Base-by-base conservation (phyloP, 331 rosid species). In the Acacia pycnantha region DNA sequence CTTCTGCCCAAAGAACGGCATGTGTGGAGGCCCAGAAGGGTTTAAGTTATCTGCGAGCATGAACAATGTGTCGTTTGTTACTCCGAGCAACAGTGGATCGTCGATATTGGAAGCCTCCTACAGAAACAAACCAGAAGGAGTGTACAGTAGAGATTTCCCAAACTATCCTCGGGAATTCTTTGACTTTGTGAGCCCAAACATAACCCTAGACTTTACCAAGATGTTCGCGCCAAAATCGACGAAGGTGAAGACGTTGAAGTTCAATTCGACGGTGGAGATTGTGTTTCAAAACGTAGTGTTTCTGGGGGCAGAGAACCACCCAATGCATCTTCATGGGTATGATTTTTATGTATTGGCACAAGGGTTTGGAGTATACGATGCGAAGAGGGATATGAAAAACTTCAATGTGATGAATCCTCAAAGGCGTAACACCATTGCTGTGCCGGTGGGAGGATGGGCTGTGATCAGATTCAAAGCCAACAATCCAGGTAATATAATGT, bases 381-480 rank as follows among this genome's bases (percentile, higher is more conserved):
- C 81, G 1, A n/a, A 24, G 3, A 70, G 44, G 7, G 94, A 88
- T 16, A 1, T 48, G 18, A 14, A 62, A 10, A 87, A 71, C 12
- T 85, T 90, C 48, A 90, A 90, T 37, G 43, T 87, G 5, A 70
- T 82, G 3, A 74, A 90, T 35, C 91, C 94, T 8, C 94, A 90
- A 22, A 14, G 35, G 0, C 83, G 94, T 12, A 90, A 90, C 81
- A 90, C 94, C 8, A 78, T 90, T 9, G 90, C 81, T 12, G 94
- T 90, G 26, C 92, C 94, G 0, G 56, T 47, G 1, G 94, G 94
- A 51, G 94, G 92, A 18, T 90, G 94, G 94, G 90, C 88, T 8
- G 89, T 86, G 8, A 79, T 90, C 40, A 77, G 92, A 76, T 88
- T 90, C 48, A 80, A 24, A 82, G 91, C 88, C 19, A 84, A 87